phyloP scores from a whole-genome alignment of 208 protist genomes.

The Acanthamoeba castellanii region DNA sequence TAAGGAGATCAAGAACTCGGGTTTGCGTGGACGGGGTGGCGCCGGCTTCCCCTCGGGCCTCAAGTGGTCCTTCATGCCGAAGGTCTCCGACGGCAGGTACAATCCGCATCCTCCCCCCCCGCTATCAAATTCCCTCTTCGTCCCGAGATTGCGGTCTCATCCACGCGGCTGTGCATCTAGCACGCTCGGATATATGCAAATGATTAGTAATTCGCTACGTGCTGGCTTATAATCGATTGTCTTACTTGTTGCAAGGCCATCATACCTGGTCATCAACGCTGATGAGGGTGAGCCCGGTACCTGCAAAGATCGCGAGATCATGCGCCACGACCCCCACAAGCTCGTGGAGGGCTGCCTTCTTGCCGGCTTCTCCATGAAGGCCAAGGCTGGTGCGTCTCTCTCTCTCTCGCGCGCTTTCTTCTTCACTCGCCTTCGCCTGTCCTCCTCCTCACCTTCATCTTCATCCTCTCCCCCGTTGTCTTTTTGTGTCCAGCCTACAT shows the following conservation, averaged over 20 bases:
- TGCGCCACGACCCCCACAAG: constrained; percentile 99
- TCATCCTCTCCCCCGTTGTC: too few species aligned
- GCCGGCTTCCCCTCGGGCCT: constrained; percentile 98
- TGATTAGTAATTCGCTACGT: too few species aligned
- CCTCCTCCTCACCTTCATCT: too few species aligned
- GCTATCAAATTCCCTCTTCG: too few species aligned
- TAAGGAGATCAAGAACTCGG: constrained; percentile 95
- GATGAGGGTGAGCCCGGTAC: constrained; percentile 99
- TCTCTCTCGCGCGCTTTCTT: too few species aligned
- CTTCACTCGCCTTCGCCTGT: too few species aligned
- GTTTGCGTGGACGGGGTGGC: constrained; percentile 98
- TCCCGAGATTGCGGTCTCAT: too few species aligned
- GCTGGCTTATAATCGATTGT: too few species aligned
- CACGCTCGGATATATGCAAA: too few species aligned
- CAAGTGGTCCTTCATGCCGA: constrained; percentile 98
- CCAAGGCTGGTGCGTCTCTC: constrained; percentile 88
- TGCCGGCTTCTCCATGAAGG: constrained; percentile 97
- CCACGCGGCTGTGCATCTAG: too few species aligned
- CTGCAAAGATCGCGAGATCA: constrained; percentile 99
- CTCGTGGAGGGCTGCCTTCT: constrained; percentile 98
- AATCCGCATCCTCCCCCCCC: neutral
- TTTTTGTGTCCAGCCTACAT: constrained; percentile 94
- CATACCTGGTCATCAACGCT: constrained; percentile 98
- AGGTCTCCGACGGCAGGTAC: constrained; percentile 84
- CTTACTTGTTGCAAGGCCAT: too few species aligned